A percentile compares a stretch with the other conserved stretches of the same genome.
Evolutionary conservation across 345 rosid genomes (phyloP).

Genomic region (Rhizophora mangle): DNA sequence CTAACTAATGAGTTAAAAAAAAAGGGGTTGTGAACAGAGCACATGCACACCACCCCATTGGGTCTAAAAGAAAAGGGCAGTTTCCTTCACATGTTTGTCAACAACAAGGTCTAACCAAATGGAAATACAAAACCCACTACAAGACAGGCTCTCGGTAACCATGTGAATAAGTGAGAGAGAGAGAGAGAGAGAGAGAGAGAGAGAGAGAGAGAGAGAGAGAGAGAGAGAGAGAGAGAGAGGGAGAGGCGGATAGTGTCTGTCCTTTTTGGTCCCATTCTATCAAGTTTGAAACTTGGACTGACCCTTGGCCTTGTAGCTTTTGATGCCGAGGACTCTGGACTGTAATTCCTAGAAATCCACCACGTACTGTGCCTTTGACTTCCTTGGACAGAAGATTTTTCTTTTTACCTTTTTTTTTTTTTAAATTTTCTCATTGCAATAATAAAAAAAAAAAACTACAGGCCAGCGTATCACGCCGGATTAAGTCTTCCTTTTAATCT

Average conservation of each 20-base stretch:
- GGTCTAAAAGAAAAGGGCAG: constrained; percentile 35
- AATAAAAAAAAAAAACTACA: too few species aligned
- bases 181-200: constrained; percentile 19
- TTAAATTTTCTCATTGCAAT: neutral
- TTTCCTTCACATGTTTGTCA: constrained; percentile 58
- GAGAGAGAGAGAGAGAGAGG: constrained; percentile 12
- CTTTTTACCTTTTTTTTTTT: neutral
- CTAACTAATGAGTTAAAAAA: constrained; percentile 22
- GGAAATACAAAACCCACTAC: constrained; percentile 38
- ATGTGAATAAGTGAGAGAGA: constrained; percentile 49
- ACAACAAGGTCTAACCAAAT: constrained; percentile 43
- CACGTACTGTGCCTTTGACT: constrained; percentile 4
- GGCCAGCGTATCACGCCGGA: too few species aligned
- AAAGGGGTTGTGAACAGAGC: constrained; percentile 27
- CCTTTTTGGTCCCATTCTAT: constrained; percentile 19
- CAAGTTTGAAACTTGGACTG: constrained; percentile 40
- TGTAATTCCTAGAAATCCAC: constrained; percentile 15
- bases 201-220: neutral
- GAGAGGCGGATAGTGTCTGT: constrained; percentile 17
- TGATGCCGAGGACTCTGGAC: constrained; percentile 1
- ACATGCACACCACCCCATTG: constrained; percentile 50
- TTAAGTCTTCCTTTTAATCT: too few species aligned
- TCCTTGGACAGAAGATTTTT: neutral
- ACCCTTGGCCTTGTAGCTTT: constrained; percentile 6
- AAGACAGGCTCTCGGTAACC: constrained; percentile 49